Conservation (phyloP, 352 stramenopile genomes). For the Phytophthora melonis region DNA sequence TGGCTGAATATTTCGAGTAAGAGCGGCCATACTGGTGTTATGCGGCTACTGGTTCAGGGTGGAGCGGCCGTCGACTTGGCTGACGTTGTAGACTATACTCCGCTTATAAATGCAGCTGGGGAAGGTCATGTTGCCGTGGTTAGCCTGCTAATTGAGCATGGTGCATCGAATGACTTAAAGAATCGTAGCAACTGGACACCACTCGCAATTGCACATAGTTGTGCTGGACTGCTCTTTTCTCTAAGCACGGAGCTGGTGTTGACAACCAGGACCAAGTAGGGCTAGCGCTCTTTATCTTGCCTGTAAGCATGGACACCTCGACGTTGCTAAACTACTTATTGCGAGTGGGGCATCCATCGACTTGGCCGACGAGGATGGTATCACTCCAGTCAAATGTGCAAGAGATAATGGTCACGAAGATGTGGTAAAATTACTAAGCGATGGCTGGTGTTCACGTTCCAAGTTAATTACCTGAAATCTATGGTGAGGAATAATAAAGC, state of each 20-base stretch:
- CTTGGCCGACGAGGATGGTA: neutral
- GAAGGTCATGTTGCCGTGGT: constrained; percentile 7
- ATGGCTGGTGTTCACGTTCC: neutral
- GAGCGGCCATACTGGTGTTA: neutral
- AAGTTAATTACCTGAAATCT: too few species aligned
- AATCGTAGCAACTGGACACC: constrained; percentile 10
- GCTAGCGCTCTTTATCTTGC: neutral
- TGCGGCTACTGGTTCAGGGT: constrained; percentile 14
- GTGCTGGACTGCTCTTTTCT: too few species aligned
- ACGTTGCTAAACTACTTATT: neutral
- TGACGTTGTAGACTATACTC: neutral
- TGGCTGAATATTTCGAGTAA: constrained; percentile 6
- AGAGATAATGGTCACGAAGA: neutral
- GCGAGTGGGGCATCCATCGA: neutral
- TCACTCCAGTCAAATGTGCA: neutral
- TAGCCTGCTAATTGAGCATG: constrained; percentile 5
- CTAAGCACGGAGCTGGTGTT: neutral
- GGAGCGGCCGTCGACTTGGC: constrained; percentile 17
- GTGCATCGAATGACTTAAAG: neutral
- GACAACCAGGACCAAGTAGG: neutral
- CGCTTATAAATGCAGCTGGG: constrained; percentile 11
- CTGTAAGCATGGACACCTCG: neutral
- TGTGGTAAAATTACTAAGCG: neutral
- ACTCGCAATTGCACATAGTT: too few species aligned
- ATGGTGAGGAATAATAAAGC: too few species aligned